Percentiles rank a stretch among this genome's conserved stretches.
Evolutionary conservation across 2,329 filamentous ascomycete species (phyloP).

Genomic region (Akanthomyces muscarius): DNA sequence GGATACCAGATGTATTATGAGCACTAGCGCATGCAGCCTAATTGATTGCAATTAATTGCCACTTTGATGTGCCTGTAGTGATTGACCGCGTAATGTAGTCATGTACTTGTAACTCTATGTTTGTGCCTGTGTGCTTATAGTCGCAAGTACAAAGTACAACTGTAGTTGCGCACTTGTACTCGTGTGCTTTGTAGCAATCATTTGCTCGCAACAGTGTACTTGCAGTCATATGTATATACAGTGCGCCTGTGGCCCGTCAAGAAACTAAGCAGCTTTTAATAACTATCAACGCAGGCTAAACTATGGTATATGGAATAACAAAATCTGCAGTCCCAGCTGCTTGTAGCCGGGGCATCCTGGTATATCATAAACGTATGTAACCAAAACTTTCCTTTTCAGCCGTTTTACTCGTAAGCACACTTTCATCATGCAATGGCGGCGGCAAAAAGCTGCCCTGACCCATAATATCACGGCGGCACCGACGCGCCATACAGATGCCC

Average conservation of each 20-base stretch:
- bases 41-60: background rate
- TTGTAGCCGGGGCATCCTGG: background rate
- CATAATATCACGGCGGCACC: background rate
- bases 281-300: constrained; percentile 12
- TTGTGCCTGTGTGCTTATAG: no score
- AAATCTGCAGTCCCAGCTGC: constrained; percentile 1
- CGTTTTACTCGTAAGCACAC: no score
- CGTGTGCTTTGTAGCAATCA: no score
- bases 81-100: background rate
- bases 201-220: no score
- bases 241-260: background rate
- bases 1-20: constrained; percentile 13
- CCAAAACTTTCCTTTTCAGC: no score
- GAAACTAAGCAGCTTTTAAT: background rate
- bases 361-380: background rate
- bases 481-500: constrained; percentile 12
- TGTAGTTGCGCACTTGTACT: no score
- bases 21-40: constrained; percentile 12
- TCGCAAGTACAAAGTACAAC: no score
- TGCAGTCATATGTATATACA: background rate
- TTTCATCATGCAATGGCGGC: no score
- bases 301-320: constrained; percentile 12
- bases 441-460: background rate
- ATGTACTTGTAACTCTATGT: background rate
- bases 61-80: background rate